Evolutionary conservation across 805 yeast species (phyloP).

Genomic region (Ogataea trehalophila): DNA sequence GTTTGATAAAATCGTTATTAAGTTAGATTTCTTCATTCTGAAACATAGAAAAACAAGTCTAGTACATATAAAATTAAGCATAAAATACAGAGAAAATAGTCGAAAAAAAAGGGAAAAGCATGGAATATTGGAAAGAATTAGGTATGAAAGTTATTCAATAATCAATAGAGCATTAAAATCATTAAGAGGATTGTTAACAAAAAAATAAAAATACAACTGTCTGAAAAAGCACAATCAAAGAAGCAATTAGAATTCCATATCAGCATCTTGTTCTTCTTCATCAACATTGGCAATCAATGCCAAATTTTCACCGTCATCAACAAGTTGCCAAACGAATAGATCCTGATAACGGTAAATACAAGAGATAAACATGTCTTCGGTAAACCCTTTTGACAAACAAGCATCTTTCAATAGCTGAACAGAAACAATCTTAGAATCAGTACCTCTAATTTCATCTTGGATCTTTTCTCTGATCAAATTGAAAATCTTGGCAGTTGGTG

Average conservation of each 20-base stretch:
- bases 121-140: too few species aligned
- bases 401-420: conserved; percentile 54
- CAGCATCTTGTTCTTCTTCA: conserved; percentile 30
- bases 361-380: conserved; percentile 68
- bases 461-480: conserved; percentile 54
- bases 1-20: too few species aligned
- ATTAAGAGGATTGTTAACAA: too few species aligned
- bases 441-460: conserved; percentile 19
- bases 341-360: conserved; percentile 72
- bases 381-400: conserved; percentile 76
- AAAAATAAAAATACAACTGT: too few species aligned
- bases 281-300: conserved; percentile 44
- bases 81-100: too few species aligned
- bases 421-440: conserved; percentile 32
- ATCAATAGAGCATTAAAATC: too few species aligned
- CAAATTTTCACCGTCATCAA: conserved; percentile 64
- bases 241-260: conserved; percentile 6
- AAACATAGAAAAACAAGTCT: too few species aligned
- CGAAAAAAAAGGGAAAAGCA: too few species aligned
- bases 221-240: too few species aligned
- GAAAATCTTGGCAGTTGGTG: conserved; percentile 64
- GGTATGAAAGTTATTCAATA: too few species aligned
- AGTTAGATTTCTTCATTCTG: too few species aligned
- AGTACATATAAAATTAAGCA: too few species aligned
- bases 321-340: conserved; percentile 70